These are phyloP conservation scores for Carpinus viminea DNA, from an alignment of 306 rosid genomes.

Conservation along the genomic window DNA sequence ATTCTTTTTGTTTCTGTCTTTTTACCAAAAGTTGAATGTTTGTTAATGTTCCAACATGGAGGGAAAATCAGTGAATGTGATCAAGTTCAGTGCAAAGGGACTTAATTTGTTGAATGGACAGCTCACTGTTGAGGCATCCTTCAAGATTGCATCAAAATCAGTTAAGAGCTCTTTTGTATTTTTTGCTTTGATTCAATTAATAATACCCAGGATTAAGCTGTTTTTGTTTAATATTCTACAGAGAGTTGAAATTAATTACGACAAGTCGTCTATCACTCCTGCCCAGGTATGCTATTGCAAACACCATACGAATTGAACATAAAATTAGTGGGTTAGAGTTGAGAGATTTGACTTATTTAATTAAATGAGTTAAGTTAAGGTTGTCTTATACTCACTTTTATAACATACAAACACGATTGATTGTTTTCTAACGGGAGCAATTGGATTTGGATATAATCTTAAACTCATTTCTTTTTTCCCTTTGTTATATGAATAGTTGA, in stretches of 20 bases:
- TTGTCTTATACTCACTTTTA: no score
- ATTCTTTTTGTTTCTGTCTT: constrained; percentile 5
- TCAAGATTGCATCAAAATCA: constrained; percentile 69
- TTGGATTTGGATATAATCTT: neutral
- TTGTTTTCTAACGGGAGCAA: no score
- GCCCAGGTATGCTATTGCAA: constrained; percentile 52
- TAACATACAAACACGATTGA: no score
- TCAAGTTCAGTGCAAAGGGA: constrained; percentile 72
- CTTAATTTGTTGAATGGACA: constrained; percentile 66
- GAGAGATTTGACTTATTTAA: no score
- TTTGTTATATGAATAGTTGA: constrained; percentile 47
- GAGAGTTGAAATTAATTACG: constrained; percentile 73
- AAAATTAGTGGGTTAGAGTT: no score
- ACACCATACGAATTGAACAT: neutral
- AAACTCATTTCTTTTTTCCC: neutral
- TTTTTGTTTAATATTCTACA: constrained; percentile 34
- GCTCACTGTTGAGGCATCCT: constrained; percentile 74
- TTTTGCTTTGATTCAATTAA: constrained; percentile 8
- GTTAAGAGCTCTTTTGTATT: constrained; percentile 42
- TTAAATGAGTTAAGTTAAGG: no score
- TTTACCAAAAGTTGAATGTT: constrained; percentile 27
- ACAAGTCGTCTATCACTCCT: constrained; percentile 67
- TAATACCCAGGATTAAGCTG: neutral
- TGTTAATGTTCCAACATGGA: constrained; percentile 44
- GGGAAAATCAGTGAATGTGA: constrained; percentile 84